These are phyloP conservation scores for Harringtonia aguacate DNA, from an alignment of 2,329 filamentous ascomycete genomes.

Conservation along the genomic window DNA sequence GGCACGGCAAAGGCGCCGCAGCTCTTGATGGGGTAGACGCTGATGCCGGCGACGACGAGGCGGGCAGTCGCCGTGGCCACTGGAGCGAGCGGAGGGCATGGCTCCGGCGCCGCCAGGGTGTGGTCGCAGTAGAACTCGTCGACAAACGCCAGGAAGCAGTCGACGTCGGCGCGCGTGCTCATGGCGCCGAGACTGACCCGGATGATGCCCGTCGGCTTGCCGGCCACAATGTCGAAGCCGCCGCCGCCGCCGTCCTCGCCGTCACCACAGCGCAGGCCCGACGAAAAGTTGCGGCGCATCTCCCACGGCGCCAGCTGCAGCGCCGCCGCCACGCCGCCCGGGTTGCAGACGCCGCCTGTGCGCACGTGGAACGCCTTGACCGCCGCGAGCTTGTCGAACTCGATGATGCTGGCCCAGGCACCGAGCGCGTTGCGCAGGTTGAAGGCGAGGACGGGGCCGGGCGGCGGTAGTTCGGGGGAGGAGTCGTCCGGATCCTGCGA, in stretches of 20 bases:
- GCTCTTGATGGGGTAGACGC: slow-evolving; percentile 88
- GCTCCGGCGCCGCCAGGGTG: neutral
- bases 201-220: slow-evolving; percentile 81
- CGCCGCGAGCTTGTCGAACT: slow-evolving; percentile 77
- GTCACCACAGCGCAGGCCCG: slow-evolving; percentile 73
- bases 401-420: slow-evolving; percentile 67
- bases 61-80: neutral
- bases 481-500: slow-evolving; percentile 26
- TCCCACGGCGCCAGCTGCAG: slow-evolving; percentile 71
- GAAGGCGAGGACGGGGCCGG: slow-evolving; percentile 74
- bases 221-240: slow-evolving; percentile 64
- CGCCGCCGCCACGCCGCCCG: slow-evolving; percentile 67
- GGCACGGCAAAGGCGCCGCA: slow-evolving; percentile 73
- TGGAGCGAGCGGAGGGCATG: neutral
- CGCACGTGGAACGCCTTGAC: slow-evolving; percentile 74
- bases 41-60: slow-evolving; percentile 32
- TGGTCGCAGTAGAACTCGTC: slow-evolving; percentile 49
- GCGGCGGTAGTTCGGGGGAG: too few relatives aligned
- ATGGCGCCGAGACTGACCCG: slow-evolving; percentile 82
- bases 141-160: slow-evolving; percentile 60
- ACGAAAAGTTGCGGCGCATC: slow-evolving; percentile 73
- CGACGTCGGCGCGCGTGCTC: slow-evolving; percentile 69
- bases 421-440: slow-evolving; percentile 63
- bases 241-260: slow-evolving; percentile 71
- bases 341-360: slow-evolving; percentile 86